phyloP scores from a whole-genome alignment of 1,139 yeast species.

The Saccharomycopsis hybrid region DNA sequence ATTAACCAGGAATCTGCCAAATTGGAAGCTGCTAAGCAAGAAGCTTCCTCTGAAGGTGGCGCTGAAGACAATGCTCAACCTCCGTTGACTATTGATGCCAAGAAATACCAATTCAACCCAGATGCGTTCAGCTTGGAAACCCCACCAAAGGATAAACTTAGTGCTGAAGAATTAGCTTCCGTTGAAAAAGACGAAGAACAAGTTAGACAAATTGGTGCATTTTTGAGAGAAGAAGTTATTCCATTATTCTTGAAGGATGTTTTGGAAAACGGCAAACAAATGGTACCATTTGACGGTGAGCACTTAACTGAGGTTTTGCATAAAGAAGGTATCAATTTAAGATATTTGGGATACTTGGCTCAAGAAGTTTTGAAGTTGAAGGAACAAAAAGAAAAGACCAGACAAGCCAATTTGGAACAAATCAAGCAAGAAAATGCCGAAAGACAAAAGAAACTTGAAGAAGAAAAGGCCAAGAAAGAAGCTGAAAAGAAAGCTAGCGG shows the following conservation, averaged over 20 bases:
- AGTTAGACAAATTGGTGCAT: constrained; percentile 64
- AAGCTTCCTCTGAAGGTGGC: constrained; percentile 17
- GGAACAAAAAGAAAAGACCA: constrained; percentile 5
- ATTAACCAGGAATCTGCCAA: constrained; percentile 41
- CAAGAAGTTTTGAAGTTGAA: constrained; percentile 25
- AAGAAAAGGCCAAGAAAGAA: constrained; percentile 32
- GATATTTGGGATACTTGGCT: constrained; percentile 73
- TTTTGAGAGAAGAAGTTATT: constrained; percentile 51
- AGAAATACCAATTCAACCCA: constrained; percentile 61
- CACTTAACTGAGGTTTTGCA: constrained; percentile 70
- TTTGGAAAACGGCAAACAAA: constrained; percentile 39
- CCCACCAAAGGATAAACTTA: constrained; percentile 34
- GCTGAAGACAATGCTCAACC: constrained; percentile 33
- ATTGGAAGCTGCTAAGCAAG: constrained; percentile 27
- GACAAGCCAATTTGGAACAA: constrained; percentile 28
- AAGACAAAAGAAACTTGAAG: constrained; percentile 29
- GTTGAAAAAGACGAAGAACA: constrained; percentile 48
- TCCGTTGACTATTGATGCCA: constrained; percentile 50
- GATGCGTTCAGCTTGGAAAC: constrained; percentile 57
- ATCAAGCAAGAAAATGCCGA: constrained; percentile 26
- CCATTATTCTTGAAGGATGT: constrained; percentile 57
- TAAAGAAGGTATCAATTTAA: constrained; percentile 76
- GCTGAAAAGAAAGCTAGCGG: constrained; percentile 35
- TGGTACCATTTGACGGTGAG: constrained; percentile 74
- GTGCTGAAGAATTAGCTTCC: constrained; percentile 32